Evolutionary conservation across 495 filamentous ascomycete species (phyloP), one percentile per base, ranked within the genome.

Genomic region (Aspergillus saccharolyticus): DNA sequence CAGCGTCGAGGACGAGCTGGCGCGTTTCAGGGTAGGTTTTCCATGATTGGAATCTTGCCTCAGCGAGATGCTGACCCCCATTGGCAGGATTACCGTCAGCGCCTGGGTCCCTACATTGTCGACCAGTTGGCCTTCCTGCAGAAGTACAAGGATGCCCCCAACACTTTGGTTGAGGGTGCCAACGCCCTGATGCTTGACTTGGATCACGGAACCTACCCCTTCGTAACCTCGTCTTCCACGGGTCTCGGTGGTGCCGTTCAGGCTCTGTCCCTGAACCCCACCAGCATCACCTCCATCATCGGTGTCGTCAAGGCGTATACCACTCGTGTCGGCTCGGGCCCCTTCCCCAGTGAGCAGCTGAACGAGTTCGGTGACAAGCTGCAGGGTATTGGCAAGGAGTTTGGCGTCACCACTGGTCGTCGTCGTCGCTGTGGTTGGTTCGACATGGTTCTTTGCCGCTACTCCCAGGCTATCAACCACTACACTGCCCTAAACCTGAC

Each of bases 301-400:
- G 90, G 91, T 47, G 92, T 97, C 9, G 85, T 94, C 50, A 96
- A 97, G 70, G 92, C 91, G 8, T 83, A 82, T 68, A 87, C 84
- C 46, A 90, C 82, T 30, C 84, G 89, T 58, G 89, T 91, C 33
- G 88, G 87, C 50, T 85, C 80, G 18, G 92, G 92, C 6, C 88
- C 89, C 7, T 94, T 97, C 76, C 89, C 90, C 44, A 90, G 87
- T 3, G 92, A 96, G 66, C 85, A 89, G 60, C 67, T 85, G 48
- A 88, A 88, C 63, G 78, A 76, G 47, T 70, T 72, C 44, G 87
- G 87, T 59, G 80, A 86, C 14, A 83, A 82, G 62, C 78, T 89
- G 50, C 87, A 89, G 68, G 55, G 58, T 45, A 70, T 84, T 33
- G 87, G 87, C 33, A 71, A 72, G 28, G 87, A 90, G 73, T 85